Conservation (phyloP, 2,329 filamentous ascomycete genomes). For the Aspergillus fijiensis region DNA sequence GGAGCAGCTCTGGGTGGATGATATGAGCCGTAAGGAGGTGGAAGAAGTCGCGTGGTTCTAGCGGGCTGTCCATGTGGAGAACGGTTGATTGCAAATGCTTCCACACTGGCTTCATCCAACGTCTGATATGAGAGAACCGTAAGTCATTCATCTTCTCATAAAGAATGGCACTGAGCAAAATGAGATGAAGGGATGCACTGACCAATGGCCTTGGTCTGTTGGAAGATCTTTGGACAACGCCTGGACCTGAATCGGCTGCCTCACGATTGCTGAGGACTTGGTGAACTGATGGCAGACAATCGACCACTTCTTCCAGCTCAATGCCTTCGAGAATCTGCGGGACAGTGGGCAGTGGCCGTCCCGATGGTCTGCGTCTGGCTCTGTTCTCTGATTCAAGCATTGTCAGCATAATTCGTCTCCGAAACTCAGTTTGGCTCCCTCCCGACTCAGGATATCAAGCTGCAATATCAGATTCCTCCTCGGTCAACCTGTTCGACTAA, state of each 20-base stretch:
- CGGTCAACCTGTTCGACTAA: too few relatives aligned
- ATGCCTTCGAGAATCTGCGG: not conserved
- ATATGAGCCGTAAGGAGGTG: not conserved
- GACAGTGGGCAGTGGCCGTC: not conserved
- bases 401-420: too few relatives aligned
- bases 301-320: not conserved
- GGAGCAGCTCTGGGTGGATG: not conserved
- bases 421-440: too few relatives aligned
- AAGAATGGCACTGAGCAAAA: not conserved
- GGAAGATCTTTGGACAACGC: too few relatives aligned
- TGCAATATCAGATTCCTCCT: too few relatives aligned
- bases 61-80: not conserved
- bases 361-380: not conserved
- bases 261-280: not conserved
- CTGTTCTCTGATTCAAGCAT: not conserved
- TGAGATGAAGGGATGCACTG: not conserved
- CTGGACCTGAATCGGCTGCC: not conserved
- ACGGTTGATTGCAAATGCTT: not conserved
- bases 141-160: not conserved
- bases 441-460: too few relatives aligned
- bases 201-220: not conserved
- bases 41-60: not conserved
- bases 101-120: too few relatives aligned
- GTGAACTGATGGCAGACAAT: not conserved
- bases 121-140: not conserved